Evolutionary conservation across 805 yeast species (phyloP), one percentile per base, ranked within the genome.

Genomic region (Cyberlindnera lachancei): DNA sequence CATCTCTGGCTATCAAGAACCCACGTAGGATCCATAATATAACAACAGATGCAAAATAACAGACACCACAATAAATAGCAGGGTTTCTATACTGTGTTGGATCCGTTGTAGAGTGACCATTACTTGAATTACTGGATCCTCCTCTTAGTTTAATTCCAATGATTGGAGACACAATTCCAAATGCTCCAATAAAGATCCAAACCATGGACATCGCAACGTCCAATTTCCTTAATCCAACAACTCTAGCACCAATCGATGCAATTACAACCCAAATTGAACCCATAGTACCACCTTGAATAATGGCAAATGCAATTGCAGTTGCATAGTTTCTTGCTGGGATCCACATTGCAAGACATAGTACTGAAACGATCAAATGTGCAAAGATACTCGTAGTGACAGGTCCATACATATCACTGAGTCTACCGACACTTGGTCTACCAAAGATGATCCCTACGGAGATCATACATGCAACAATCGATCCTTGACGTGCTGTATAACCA

Each of bases 381-480:
- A 55, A 26, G 17, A 62, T 48, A 6, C 63, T 61, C n/a, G 70
- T 60, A 6, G 76, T 70, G n/a, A 71, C 55, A 0, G 78, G 61
- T 0, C 85, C 86, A 37, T 54, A 56, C 11, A 23, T 45, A 46
- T 78, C 84, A 4, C 73, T 58, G 4, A 73, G 14, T 13, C 50
- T 46, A 3, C 86, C 85, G 13, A 70, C 63, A 0, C 52, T 9
- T 3, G 86, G 84, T 42, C 85, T 58, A 5, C 79, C 79, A 28
- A 65, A 37, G 10, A 68, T 54, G 4, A 68, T 66, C 3, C 84
- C 84, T 10, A 72, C 66, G 27, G 75, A 69, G 9, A 72, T 61
- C 77, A 75, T 69, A 12, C 81, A 76, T 2, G 78, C 57, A 3
- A 72, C 78, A 15, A 68, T 57, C 1, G 82, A 67, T 2, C 80